phyloP scores from a whole-genome alignment of 2,329 filamentous ascomycete genomes.

The Microsporum canis region DNA sequence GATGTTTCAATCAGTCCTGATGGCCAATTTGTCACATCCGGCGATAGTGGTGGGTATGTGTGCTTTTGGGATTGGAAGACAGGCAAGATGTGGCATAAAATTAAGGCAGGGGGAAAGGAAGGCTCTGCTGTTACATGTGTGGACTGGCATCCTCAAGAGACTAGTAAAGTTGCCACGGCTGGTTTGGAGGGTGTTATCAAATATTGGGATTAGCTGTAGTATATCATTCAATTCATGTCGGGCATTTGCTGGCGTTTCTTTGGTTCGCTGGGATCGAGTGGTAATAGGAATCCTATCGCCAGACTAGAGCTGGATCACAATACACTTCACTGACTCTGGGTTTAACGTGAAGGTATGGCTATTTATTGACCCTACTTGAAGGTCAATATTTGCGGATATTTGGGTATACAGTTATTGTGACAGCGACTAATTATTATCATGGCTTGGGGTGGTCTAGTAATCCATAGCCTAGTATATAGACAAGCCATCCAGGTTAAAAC shows the following conservation, averaged over 20 bases:
- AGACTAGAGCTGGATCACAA: not conserved
- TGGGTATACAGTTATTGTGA: not conserved
- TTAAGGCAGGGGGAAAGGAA: slow-evolving; percentile 56
- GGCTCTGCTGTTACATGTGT: slow-evolving; percentile 74
- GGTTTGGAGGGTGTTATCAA: slow-evolving; percentile 80
- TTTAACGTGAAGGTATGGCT: not conserved
- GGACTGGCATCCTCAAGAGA: slow-evolving; percentile 96
- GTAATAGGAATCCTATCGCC: not conserved
- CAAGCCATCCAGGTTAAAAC: not conserved
- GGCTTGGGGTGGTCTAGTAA: not conserved
- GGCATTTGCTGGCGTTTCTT: not conserved
- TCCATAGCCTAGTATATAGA: not conserved
- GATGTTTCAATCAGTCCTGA: slow-evolving; percentile 82
- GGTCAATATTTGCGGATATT: not conserved
- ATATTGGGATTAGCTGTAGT: slow-evolving; percentile 67
- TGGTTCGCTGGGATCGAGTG: not conserved
- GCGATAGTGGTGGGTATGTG: slow-evolving; percentile 78
- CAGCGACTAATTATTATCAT: not conserved
- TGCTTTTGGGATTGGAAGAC: slow-evolving; percentile 99
- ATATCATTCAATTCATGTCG: not conserved
- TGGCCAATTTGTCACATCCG: slow-evolving; percentile 77
- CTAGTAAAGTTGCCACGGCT: slow-evolving; percentile 81
- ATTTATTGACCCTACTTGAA: not conserved
- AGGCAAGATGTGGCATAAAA: slow-evolving; percentile 97
- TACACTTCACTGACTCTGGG: not conserved